Evolutionary conservation across 176 grass and related monocot species (phyloP).

Genomic region (Cocos nucifera): DNA sequence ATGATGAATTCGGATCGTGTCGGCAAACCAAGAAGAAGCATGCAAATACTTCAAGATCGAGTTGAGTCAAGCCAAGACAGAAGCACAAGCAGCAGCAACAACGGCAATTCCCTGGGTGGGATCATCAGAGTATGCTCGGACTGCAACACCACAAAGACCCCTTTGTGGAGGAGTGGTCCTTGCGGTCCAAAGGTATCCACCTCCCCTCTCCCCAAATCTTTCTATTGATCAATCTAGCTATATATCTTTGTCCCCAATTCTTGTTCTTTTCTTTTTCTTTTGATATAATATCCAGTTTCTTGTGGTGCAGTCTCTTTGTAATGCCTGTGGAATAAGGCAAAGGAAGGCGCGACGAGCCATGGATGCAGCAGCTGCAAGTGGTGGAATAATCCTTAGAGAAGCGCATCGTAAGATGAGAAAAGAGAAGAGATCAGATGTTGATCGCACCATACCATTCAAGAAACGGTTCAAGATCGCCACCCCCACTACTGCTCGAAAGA

Average conservation of each 20-base stretch:
- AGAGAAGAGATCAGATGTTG: constrained; percentile 51
- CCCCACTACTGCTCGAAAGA: not conserved
- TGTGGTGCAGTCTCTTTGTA: constrained; percentile 88
- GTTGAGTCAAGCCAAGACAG: too few species aligned
- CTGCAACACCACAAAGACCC: constrained; percentile 95
- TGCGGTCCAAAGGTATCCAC: constrained; percentile 80
- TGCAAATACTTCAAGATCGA: constrained; percentile 23
- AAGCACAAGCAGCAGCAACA: constrained; percentile 19
- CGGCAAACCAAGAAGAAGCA: constrained; percentile 53
- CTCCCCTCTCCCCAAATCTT: not conserved
- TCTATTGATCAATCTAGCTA: not conserved
- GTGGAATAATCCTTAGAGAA: not conserved
- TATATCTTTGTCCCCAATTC: too few species aligned
- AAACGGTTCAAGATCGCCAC: constrained; percentile 69
- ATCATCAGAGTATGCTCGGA: constrained; percentile 90
- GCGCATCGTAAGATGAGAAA: constrained; percentile 45
- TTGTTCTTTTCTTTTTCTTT: too few species aligned
- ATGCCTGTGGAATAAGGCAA: constrained; percentile 95
- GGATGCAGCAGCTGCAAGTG: constrained; percentile 13
- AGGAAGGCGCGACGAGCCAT: constrained; percentile 81
- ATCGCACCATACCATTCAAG: constrained; percentile 86
- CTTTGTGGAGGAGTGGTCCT: constrained; percentile 94
- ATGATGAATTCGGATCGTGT: constrained; percentile 24
- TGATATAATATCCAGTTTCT: too few species aligned
- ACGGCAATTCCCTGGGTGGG: constrained; percentile 23